Base-by-base conservation (phyloP, 495 filamentous ascomycete genomes). In the Aspergillus ellipticus region DNA sequence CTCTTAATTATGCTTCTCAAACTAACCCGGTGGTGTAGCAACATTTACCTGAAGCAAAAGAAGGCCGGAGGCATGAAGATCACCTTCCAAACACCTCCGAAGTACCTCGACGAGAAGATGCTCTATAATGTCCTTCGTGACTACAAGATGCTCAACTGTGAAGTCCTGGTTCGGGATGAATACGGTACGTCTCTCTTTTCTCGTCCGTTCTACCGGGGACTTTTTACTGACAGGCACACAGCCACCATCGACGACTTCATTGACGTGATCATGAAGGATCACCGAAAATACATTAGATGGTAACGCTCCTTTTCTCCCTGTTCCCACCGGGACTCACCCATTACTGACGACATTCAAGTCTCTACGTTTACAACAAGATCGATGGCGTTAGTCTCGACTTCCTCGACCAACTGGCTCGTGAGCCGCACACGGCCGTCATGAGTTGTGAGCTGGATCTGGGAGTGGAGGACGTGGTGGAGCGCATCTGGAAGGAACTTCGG, bases 331-430 rank as follows among this genome's bases (percentile, higher is more conserved):
- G n/a, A n/a, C 6, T 26, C 17, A 37, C 13, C 31, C 13, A 31
- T 60, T 17, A 43, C 24, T 41, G 53, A 60, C 37, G 45, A 17
- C 21, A 29, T 22, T 33, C 4, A 52, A 96, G 92, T 66, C 81
- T 99, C 21, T 99, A 99, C 74, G 95, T 97, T 26, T 99, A 99
- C 83, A 99, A 99, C 88, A 99, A 99, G 74, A 96, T 99, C 77
- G 95, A 99, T 78, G 87, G 85, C 69, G 86, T 99, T 62, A 92
- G 89, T 22, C 81, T 99, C 57, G 89, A 96, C 61, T 95, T 92
- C 76, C 82, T 99, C 16, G 89, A 99, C 73, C 82, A 87, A 63
- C 78, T 99, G 3, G 95, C 95, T 10, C 86, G 89, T 51, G 95
- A 99, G 70, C 89, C 90, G 3, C 80, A 96, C 72, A 97, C 95